Evolutionary conservation across 75 land plant genomes (phyloP), one percentile per base, ranked within the genome.

Genomic region (Selaginella moellendorffii): DNA sequence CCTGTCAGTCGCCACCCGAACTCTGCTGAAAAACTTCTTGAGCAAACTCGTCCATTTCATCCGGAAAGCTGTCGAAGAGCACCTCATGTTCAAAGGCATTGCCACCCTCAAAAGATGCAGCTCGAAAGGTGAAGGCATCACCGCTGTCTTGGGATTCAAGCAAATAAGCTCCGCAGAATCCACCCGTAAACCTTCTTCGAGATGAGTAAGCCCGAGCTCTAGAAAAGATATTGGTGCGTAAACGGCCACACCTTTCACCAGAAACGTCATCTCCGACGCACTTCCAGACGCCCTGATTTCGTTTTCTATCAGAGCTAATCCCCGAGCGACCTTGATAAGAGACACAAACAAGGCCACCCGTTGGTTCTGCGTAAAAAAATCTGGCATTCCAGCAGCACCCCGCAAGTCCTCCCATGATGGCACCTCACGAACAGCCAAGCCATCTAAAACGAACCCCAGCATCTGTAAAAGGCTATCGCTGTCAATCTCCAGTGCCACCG

Each of bases 41-140:
- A 95, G 79, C 67, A 95, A 70, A 67, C 90, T 95, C 1, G 76
- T 80, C 99, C 99, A 95, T 65, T 90, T 86, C 99, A 95, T 95
- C 64, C 83, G 87, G 61, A 95, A 95, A 46, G 83, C 90, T 28
- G 87, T 95, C 51, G 99, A 95, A 62, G 80, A 76, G 72, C 85
- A 83, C 19, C 99, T 76, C 99, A 95, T 95, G 67, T 95, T 95
- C 31, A 89, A 74, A 1, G 96, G 99, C 22, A 95, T 71, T 26
- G 96, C 85, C 51, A 76, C 64, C 65, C 75, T 76, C 81, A 95
- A 65, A 68, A 95, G 74, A 36, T 69, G 66, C 20, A 95, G 85
- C 62, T 95, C 99, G 52, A 89, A 74, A 54, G 73, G 53, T 18
- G 99, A 95, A 26, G 96, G 96, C 62, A 95, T 69, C 53, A 85